Conservation (phyloP, 2,329 filamentous ascomycete genomes). For the Nannizzia gypsea region DNA sequence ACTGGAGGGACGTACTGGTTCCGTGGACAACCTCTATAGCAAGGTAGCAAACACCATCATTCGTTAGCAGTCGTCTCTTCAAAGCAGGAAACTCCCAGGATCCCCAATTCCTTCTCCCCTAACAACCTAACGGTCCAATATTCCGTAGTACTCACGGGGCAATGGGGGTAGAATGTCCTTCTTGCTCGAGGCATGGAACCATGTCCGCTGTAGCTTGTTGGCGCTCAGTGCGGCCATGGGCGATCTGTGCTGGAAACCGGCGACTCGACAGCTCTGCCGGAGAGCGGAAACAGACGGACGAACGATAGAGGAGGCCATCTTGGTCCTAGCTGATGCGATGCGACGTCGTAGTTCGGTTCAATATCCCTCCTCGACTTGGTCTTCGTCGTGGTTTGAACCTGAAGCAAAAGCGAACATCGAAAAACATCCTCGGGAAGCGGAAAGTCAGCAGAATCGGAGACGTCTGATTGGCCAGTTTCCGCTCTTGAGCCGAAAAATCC, state of each 20-base stretch:
- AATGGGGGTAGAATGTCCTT: slow-evolving; percentile 68
- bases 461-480: slow-evolving; percentile 12
- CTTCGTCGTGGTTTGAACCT: background rate
- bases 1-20: slow-evolving; percentile 46
- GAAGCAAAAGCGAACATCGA: slow-evolving; percentile 6
- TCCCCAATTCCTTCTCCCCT: background rate
- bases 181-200: slow-evolving; percentile 71
- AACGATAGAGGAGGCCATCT: slow-evolving; percentile 30
- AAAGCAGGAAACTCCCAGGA: background rate
- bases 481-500: slow-evolving; percentile 13
- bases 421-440: slow-evolving; percentile 13
- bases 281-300: slow-evolving; percentile 28
- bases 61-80: slow-evolving; percentile 34
- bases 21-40: slow-evolving; percentile 59
- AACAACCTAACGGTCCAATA: background rate
- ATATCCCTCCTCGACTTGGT: background rate
- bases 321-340: slow-evolving; percentile 4
- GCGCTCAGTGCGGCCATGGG: slow-evolving; percentile 15
- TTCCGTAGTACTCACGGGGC: slow-evolving; percentile 54
- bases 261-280: slow-evolving; percentile 22
- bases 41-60: no score
- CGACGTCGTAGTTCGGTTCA: background rate
- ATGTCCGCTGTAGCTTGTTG: slow-evolving; percentile 22
- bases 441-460: slow-evolving; percentile 13
- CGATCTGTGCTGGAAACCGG: slow-evolving; percentile 16